These are phyloP conservation scores for Diaporthe sp. DNA, from an alignment of 2,329 filamentous ascomycete species.

Conservation along the genomic window DNA sequence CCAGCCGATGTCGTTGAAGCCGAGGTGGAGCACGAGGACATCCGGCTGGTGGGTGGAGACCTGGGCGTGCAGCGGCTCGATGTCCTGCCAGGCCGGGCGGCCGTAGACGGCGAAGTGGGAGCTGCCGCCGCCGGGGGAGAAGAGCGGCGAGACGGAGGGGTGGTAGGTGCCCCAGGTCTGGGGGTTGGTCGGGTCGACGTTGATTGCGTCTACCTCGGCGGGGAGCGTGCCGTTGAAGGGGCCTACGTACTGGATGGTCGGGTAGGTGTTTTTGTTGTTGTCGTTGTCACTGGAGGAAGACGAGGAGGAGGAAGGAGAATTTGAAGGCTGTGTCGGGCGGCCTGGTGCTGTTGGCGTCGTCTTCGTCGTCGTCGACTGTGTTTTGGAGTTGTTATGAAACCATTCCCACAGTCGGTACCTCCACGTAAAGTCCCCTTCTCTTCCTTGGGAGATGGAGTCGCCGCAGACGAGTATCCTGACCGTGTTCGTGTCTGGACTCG, in stretches of 20 bases:
- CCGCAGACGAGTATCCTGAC: conserved; percentile 52
- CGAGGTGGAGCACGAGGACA: conserved; percentile 51
- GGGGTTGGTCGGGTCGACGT: conserved; percentile 31
- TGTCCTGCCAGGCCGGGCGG: conserved; percentile 49
- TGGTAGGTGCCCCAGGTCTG: conserved; percentile 38
- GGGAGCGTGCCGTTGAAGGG: conserved; percentile 52
- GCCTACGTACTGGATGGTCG: conserved; percentile 49
- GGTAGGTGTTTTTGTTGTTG: background rate
- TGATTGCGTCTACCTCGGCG: background rate
- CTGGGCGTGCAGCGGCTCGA: conserved; percentile 46
- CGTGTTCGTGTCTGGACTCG: background rate
- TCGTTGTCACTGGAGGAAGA: background rate
- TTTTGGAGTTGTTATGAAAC: conserved; percentile 46
- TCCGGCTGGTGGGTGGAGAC: conserved; percentile 50
- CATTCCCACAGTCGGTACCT: conserved; percentile 57
- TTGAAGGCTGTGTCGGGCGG: conserved; percentile 39
- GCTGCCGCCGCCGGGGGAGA: conserved; percentile 47
- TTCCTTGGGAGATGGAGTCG: conserved; percentile 56
- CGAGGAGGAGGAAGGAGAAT: background rate
- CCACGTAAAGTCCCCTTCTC: conserved; percentile 58
- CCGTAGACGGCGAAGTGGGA: conserved; percentile 53
- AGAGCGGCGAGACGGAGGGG: conserved; percentile 31
- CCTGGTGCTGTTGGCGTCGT: background rate
- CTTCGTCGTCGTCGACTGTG: background rate
- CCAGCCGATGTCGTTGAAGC: conserved; percentile 53